phyloP scores from a whole-genome alignment of 306 rosid species.

The Gleditsia sinensis region DNA sequence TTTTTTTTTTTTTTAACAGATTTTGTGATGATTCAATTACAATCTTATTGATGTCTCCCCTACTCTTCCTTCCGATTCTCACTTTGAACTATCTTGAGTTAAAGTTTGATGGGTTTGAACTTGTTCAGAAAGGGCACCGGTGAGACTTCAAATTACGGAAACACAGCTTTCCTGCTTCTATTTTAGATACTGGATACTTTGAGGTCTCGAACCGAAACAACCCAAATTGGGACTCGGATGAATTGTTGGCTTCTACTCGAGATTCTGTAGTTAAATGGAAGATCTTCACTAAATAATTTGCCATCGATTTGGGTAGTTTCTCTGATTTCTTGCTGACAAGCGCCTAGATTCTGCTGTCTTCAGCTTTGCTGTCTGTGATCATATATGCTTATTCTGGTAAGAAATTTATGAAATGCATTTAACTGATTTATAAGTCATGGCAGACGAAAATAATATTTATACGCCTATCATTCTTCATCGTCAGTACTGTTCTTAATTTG shows the following conservation, averaged over 20 bases:
- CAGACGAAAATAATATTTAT: neutral
- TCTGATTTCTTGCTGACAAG: conserved; percentile 33
- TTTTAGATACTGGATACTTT: neutral
- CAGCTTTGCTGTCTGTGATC: conserved; percentile 39
- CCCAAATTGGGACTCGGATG: conserved; percentile 30
- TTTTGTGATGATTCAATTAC: conserved; percentile 30
- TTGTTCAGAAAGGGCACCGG: conserved; percentile 3
- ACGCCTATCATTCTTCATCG: neutral
- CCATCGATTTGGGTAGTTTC: conserved; percentile 29
- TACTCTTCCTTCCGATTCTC: conserved; percentile 31
- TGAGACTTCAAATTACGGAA: conserved; percentile 26
- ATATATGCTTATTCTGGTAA: conserved; percentile 51
- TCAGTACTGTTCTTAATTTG: conserved; percentile 21
- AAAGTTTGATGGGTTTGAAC: conserved; percentile 16
- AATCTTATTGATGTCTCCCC: conserved; percentile 16
- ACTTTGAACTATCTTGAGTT: neutral
- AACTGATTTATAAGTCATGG: conserved; percentile 18
- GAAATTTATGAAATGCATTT: conserved; percentile 17
- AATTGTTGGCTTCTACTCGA: conserved; percentile 13
- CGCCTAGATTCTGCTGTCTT: conserved; percentile 29
- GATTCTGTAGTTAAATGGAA: conserved; percentile 22
- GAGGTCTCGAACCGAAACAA: neutral
- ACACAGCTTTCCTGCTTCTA: conserved; percentile 8
- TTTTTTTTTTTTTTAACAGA: neutral
- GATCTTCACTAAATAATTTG: conserved; percentile 2